These are phyloP conservation scores for Sicyos baderoa DNA, from an alignment of 306 rosid genomes.

Conservation along the genomic window DNA sequence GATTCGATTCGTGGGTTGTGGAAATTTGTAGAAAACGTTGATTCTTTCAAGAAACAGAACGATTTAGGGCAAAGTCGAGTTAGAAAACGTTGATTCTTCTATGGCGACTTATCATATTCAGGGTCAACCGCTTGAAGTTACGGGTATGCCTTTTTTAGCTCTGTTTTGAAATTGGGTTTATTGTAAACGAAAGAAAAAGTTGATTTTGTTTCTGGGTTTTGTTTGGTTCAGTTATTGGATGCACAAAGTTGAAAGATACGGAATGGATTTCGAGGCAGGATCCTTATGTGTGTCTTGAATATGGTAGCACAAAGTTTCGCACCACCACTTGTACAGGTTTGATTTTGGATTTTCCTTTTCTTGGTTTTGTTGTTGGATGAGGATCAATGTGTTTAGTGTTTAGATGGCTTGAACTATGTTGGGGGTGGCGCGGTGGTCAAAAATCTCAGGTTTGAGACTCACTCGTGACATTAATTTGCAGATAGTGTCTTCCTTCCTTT, in stretches of 20 bases:
- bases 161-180: not conserved
- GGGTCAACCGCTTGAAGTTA: slow-evolving; percentile 63
- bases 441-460: too few relatives aligned
- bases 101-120: slow-evolving; percentile 60
- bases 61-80: not conserved
- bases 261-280: slow-evolving; percentile 91
- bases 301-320: slow-evolving; percentile 51
- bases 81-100: not conserved
- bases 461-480: too few relatives aligned
- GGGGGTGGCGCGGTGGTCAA: too few relatives aligned
- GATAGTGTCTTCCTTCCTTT: too few relatives aligned
- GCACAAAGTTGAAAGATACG: slow-evolving; percentile 68
- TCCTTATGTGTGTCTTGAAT: slow-evolving; percentile 73
- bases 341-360: not conserved
- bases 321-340: slow-evolving; percentile 75
- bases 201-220: slow-evolving; percentile 13
- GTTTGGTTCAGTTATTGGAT: slow-evolving; percentile 46
- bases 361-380: not conserved
- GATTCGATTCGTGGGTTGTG: not conserved
- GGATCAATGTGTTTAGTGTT: not conserved
- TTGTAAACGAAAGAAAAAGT: not conserved
- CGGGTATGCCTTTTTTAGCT: slow-evolving; percentile 36
- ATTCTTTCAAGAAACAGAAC: not conserved
- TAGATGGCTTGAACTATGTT: not conserved
- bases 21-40: too few relatives aligned